Evolutionary conservation across 306 rosid genomes (phyloP), one percentile per base, ranked within the genome.

Genomic region (Cercis canadensis): DNA sequence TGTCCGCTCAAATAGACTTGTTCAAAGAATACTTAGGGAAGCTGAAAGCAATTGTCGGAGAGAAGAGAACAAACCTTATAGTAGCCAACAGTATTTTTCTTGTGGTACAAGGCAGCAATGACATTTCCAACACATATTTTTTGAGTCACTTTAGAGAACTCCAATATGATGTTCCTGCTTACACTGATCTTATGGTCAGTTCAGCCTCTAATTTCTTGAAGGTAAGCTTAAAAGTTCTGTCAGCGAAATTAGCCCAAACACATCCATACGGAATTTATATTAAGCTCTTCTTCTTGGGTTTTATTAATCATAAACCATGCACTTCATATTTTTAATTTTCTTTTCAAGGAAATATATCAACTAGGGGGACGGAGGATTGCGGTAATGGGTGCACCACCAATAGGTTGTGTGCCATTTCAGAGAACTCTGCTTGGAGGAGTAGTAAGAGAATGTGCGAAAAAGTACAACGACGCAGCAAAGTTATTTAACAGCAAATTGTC

Each of bases 51-150:
- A 2, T 39, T 0, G 83, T 87, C 0, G 96, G 92, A 72, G 78
- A 77, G 9, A 33, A 70, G 6, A 80, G 73, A 81, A 58, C 87
- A 41, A 61, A 85, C 3, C 83, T 75, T 67, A 87, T 90, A 51
- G 1, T 90, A 9, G 66, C 82, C 54, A 90, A 87, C 31, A 67
- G 87, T 57, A 0, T 87, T 0, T 72, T 63, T 69, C 10, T 90
- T 3, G 82, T 83, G 39, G 96, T 75, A 12, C 83, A 88, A 0
- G 92, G 96, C n/a, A 87, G 90, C 59, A 86, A 87, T 44, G 96
- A 90, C 79, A 82, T 90, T 41, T 83, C 90, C 47, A 90, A 87
- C 69, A 85, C 96, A 1, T 90, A 87, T 32, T 88, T 79, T 57
- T 51, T 75, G 5, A 17, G 66, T 32, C 80, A 51, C 7, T 15